Percentiles rank a stretch among this genome's conserved stretches.
Evolutionary conservation across 148 eudicot species (phyloP).

Genomic region (Rhododendron simsii): DNA sequence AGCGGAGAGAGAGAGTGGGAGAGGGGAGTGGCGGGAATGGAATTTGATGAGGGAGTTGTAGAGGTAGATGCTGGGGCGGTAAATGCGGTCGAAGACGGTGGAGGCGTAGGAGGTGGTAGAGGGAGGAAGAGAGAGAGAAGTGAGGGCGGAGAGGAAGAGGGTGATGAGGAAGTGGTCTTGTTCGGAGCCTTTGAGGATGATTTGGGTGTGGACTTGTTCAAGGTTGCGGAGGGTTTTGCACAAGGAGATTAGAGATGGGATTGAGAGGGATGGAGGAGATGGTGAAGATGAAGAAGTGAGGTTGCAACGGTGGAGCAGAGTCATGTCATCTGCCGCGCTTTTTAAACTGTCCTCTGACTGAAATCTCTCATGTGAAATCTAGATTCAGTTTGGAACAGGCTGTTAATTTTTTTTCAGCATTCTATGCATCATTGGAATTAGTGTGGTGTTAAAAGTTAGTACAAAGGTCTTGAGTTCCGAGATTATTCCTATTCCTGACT

Average conservation of each 20-base stretch:
- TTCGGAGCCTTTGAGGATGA: slow-evolving; percentile 42
- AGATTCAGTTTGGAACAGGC: too few species aligned
- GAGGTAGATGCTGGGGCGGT: slow-evolving; percentile 36
- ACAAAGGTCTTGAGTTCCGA: accelerated
- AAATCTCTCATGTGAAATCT: too few species aligned
- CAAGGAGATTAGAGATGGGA: slow-evolving; percentile 32
- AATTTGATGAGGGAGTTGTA: slow-evolving; percentile 51
- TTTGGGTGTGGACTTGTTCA: slow-evolving; percentile 47
- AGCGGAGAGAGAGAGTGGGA: slow-evolving; percentile 21
- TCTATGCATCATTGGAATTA: too few species aligned
- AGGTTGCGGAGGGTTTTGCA: slow-evolving; percentile 42
- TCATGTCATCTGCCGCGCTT: not conserved
- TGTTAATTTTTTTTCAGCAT: too few species aligned
- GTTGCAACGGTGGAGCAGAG: not conserved
- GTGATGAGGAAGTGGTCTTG: slow-evolving; percentile 45
- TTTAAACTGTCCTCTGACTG: too few species aligned
- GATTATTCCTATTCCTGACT: too few species aligned
- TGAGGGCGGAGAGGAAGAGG: slow-evolving; percentile 36
- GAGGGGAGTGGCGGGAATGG: slow-evolving; percentile 23
- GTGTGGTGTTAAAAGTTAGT: too few species aligned
- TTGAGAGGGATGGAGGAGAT: not conserved
- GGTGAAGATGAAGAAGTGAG: not conserved
- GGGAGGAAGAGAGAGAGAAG: slow-evolving; percentile 17
- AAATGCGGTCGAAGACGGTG: slow-evolving; percentile 33
- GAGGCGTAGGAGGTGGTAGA: slow-evolving; percentile 34